phyloP scores from a whole-genome alignment of 768 basidiomycete species.

The Hortiboletus campestris region DNA sequence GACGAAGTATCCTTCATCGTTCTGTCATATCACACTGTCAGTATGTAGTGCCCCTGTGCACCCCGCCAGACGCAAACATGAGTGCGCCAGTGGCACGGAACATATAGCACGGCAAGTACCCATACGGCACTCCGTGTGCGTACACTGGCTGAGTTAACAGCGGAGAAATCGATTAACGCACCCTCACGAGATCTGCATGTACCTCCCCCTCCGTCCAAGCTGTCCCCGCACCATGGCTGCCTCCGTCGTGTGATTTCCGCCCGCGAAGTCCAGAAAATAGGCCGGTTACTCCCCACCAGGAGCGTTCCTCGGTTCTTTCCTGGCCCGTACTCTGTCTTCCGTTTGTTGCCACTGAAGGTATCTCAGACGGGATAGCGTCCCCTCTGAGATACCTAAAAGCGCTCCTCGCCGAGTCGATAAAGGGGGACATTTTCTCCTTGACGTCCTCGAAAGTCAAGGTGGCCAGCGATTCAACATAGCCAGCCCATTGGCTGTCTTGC shows the following conservation, averaged over 20 bases:
- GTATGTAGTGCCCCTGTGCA: slow-evolving; percentile 4
- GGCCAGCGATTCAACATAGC: slow-evolving; percentile 47
- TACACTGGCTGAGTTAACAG: neutral
- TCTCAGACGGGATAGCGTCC: slow-evolving; percentile 42
- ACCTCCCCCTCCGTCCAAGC: slow-evolving; percentile 75
- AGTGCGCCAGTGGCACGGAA: neutral
- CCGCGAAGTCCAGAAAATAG: slow-evolving; percentile 66
- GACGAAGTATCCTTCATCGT: slow-evolving; percentile 73
- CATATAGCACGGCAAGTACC: neutral
- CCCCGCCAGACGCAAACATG: neutral
- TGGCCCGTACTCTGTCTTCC: slow-evolving; percentile 31
- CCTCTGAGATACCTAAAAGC: slow-evolving; percentile 77
- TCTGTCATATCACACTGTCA: slow-evolving; percentile 40
- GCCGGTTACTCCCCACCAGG: slow-evolving; percentile 57
- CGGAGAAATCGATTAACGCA: slow-evolving; percentile 34
- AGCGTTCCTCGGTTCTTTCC: slow-evolving; percentile 30
- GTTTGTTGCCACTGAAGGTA: slow-evolving; percentile 29
- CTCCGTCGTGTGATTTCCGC: slow-evolving; percentile 31
- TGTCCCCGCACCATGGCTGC: slow-evolving; percentile 39
- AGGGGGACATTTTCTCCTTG: slow-evolving; percentile 38
- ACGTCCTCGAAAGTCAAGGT: slow-evolving; percentile 59
- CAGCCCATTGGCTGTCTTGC: slow-evolving; percentile 11
- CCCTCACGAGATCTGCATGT: slow-evolving; percentile 75
- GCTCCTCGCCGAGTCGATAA: slow-evolving; percentile 51
- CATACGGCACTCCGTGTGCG: neutral